Conservation (phyloP, 2,329 filamentous ascomycete species). For the Pseudocercospora macadamiae region DNA sequence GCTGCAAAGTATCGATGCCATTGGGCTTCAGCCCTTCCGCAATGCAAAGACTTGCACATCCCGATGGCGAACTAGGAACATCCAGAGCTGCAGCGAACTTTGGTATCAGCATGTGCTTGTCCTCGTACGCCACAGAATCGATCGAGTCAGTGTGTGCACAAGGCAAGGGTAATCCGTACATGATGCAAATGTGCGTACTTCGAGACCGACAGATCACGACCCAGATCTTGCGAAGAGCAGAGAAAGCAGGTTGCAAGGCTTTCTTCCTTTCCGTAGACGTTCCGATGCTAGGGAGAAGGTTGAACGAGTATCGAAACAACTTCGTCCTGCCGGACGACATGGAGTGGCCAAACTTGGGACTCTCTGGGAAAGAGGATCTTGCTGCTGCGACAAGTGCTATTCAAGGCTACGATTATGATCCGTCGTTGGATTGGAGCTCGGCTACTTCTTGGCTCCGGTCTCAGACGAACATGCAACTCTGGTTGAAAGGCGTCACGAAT, state of each 20-base stretch:
- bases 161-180: constrained; percentile 47
- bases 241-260: constrained; percentile 54
- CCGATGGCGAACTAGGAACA: constrained; percentile 56
- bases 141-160: constrained; percentile 55
- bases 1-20: constrained; percentile 48
- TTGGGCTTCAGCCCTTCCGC: constrained; percentile 58
- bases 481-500: constrained; percentile 47
- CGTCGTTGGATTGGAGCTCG: constrained; percentile 48
- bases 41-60: constrained; percentile 56
- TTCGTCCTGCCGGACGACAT: constrained; percentile 42
- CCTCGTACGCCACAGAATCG: constrained; percentile 49
- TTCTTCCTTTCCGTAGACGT: constrained; percentile 60
- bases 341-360: constrained; percentile 19
- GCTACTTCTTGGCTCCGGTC: constrained; percentile 54
- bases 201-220: constrained; percentile 55
- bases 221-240: constrained; percentile 36
- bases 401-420: no score
- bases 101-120: constrained; percentile 53
- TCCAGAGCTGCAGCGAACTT: constrained; percentile 50
- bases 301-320: constrained; percentile 59
- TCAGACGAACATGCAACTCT: constrained; percentile 52
- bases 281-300: constrained; percentile 55
- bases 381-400: no score
- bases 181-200: constrained; percentile 59
- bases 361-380: no score